Evolutionary conservation across 2,329 filamentous ascomycete genomes (phyloP).

Genomic region (Colletotrichum scovillei): DNA sequence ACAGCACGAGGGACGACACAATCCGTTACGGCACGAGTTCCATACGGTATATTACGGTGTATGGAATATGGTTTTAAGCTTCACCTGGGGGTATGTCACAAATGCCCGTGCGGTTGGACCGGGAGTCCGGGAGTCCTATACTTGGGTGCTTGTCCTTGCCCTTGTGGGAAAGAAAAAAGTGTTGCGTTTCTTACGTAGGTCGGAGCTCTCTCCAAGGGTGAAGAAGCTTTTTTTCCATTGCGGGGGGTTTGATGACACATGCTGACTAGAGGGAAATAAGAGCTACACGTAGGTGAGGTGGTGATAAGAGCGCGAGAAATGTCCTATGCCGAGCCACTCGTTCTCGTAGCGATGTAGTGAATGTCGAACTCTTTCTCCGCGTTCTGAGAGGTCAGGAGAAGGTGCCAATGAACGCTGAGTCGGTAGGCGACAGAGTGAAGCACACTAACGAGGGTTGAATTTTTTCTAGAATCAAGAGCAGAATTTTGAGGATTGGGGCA

Average conservation of each 20-base stretch:
- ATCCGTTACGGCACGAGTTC: too few species aligned
- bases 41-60: too few species aligned
- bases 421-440: neutral
- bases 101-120: neutral
- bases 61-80: too few species aligned
- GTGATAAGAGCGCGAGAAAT: too few species aligned
- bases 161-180: neutral
- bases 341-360: too few species aligned
- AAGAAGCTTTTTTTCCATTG: neutral
- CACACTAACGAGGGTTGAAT: neutral
- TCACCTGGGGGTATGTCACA: neutral
- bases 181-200: neutral
- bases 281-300: too few species aligned
- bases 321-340: too few species aligned
- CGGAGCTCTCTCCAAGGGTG: neutral
- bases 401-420: too few species aligned
- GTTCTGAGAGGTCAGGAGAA: too few species aligned
- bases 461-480: neutral
- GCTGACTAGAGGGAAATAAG: neutral
- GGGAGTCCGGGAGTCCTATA: neutral
- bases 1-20: too few species aligned
- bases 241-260: neutral
- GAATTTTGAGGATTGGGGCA: neutral
- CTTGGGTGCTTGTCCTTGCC: neutral
- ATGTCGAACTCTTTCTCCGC: too few species aligned